Base-by-base conservation (phyloP, 23 red algal genomes). In the Gracilariopsis chorda region DNA sequence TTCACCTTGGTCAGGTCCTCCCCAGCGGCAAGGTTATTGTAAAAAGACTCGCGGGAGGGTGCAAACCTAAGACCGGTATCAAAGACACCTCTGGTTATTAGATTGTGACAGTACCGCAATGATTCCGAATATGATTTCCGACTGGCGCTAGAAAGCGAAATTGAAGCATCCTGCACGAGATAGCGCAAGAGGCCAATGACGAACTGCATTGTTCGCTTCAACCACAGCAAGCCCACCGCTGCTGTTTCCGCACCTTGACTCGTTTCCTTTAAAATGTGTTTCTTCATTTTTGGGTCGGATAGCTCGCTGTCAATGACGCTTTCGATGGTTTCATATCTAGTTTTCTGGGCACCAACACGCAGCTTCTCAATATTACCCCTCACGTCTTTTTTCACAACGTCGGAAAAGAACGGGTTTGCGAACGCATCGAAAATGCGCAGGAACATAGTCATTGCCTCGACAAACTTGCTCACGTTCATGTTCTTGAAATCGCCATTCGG, bases 121-220 rank as follows among this genome's bases (percentile, higher is more conserved):
- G 41, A 53, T 7, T 58, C 88, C 12, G 88, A 69, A 60, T 91
- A 91, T 20, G 88, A 91, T 25, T 65, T 71, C 24, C 88, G 73
- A 80, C 75, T 82, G 28, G 88, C 88, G 45, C 17, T 44, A 20
- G 88, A 80, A 28, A 91, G 35, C 27, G 75, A 79, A 36, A 82
- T 72, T 12, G 63, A 76, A 5, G 73, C 29, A 32, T 80, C 74
- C 27, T 51, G 70, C 3, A 91, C 62, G 4, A 91, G 58, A 29
- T 67, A 51, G 9, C 63, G 53, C 71, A 91, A 46, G 3, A 91
- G 59, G 40, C 88, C 88, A 23, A 70, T 51, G 7, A 91, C 88
- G 73, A 91, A 91, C 72, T 91, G 88, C 75, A 91, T 75, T 17
- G 75, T 91, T 11, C 88, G 88, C 63, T 91, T 91, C 75, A 82